phyloP scores from a whole-genome alignment of 805 yeast genomes.

The Starmera caribaea region DNA sequence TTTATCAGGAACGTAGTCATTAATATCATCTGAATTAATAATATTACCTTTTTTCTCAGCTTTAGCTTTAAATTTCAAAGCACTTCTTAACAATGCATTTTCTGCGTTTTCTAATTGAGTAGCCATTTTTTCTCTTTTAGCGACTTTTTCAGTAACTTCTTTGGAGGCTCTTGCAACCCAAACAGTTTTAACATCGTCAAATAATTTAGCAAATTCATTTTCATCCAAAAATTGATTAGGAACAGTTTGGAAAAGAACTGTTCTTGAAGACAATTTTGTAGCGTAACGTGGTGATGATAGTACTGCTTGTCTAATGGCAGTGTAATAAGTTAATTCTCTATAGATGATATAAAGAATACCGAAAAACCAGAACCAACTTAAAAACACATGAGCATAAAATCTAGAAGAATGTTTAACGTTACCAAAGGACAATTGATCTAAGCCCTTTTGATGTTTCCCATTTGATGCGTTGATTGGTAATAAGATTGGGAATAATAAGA shows the following conservation, averaged over 20 bases:
- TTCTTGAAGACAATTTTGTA: conserved; percentile 62
- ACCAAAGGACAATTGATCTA: conserved; percentile 70
- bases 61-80: conserved; percentile 54
- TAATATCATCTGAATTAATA: conserved; percentile 38
- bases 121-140: conserved; percentile 51
- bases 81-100: conserved; percentile 44
- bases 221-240: conserved; percentile 69
- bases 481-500: conserved; percentile 53
- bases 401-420: conserved; percentile 53
- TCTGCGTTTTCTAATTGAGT: conserved; percentile 58
- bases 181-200: conserved; percentile 73
- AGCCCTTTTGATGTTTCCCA: conserved; percentile 53
- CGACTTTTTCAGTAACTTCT: conserved; percentile 44
- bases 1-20: conserved; percentile 50
- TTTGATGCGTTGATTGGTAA: conserved; percentile 77
- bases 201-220: conserved; percentile 60
- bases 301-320: conserved; percentile 67
- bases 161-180: conserved; percentile 66
- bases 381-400: conserved; percentile 79
- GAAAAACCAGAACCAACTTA: conserved; percentile 75
- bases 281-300: conserved; percentile 78
- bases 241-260: conserved; percentile 76
- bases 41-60: conserved; percentile 54
- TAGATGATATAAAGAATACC: conserved; percentile 61
- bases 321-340: conserved; percentile 73